phyloP scores from a whole-genome alignment of 345 rosid genomes.

The Adansonia digitata region DNA sequence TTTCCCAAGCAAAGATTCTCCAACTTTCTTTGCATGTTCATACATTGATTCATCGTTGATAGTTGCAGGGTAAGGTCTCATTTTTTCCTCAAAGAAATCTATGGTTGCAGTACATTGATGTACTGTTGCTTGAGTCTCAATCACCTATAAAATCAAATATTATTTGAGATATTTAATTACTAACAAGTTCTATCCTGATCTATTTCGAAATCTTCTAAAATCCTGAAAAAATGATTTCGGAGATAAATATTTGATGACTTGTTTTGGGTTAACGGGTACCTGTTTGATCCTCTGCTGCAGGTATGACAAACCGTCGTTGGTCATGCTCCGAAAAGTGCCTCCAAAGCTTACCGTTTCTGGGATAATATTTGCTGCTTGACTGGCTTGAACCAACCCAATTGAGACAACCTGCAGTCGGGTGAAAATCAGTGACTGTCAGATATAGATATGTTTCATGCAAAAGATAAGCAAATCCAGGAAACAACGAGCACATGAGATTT shows the following conservation, averaged over 20 bases:
- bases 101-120: slow-evolving; percentile 42
- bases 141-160: slow-evolving; percentile 27
- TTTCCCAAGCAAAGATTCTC: slow-evolving; percentile 38
- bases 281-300: slow-evolving; percentile 39
- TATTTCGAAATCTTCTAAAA: no score
- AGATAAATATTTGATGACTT: not conserved
- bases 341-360: slow-evolving; percentile 44
- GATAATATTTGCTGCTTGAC: slow-evolving; percentile 40
- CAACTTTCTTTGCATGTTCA: slow-evolving; percentile 37
- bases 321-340: slow-evolving; percentile 47
- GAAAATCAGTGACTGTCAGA: not conserved
- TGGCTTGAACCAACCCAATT: slow-evolving; percentile 34
- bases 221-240: no score
- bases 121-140: slow-evolving; percentile 43
- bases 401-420: slow-evolving; percentile 16
- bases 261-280: slow-evolving; percentile 22
- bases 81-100: slow-evolving; percentile 40
- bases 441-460: not conserved
- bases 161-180: not conserved
- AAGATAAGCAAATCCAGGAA: not conserved
- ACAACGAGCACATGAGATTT: no score
- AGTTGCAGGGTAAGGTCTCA: slow-evolving; percentile 42
- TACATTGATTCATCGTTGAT: slow-evolving; percentile 43
- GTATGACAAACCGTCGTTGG: slow-evolving; percentile 31
- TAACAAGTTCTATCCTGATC: not conserved